Evolutionary conservation across 2,329 filamentous ascomycete genomes (phyloP).

Genomic region (Fusarium brachygibbosum): DNA sequence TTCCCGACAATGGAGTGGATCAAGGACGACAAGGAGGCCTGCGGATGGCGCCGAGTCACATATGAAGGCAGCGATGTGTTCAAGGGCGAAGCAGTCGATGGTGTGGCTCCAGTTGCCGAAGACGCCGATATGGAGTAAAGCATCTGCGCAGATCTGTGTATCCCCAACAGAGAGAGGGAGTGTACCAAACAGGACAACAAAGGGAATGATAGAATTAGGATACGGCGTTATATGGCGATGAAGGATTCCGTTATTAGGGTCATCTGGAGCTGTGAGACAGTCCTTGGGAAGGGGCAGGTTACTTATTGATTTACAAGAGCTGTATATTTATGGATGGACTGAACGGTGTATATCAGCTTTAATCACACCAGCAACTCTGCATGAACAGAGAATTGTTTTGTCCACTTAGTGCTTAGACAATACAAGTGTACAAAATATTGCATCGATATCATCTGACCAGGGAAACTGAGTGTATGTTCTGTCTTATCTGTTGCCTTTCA

Average conservation of each 20-base stretch:
- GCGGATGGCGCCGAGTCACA: conserved; percentile 73
- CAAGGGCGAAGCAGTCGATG: conserved; percentile 67
- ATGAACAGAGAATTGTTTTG: background rate
- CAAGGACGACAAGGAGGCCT: conserved; percentile 70
- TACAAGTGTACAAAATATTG: background rate
- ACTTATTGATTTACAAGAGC: conserved; percentile 16
- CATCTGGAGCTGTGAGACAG: conserved; percentile 53
- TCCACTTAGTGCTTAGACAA: background rate
- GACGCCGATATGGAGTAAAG: conserved; percentile 61
- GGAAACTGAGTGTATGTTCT: background rate
- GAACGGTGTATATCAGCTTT: background rate
- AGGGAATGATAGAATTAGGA: conserved; percentile 38
- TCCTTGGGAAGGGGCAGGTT: conserved; percentile 17
- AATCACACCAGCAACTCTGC: background rate
- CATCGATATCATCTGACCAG: background rate
- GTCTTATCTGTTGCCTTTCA: background rate
- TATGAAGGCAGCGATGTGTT: conserved; percentile 70
- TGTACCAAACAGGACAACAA: conserved; percentile 29
- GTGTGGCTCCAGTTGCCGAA: conserved; percentile 58
- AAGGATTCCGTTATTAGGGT: conserved; percentile 50
- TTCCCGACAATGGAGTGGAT: conserved; percentile 79
- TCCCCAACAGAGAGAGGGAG: conserved; percentile 21
- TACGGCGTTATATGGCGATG: conserved; percentile 56
- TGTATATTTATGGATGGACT: conserved; percentile 23
- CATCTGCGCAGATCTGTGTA: conserved; percentile 1